Evolutionary conservation across 148 eudicot genomes (phyloP).

Genomic region (Cornus suecica): DNA sequence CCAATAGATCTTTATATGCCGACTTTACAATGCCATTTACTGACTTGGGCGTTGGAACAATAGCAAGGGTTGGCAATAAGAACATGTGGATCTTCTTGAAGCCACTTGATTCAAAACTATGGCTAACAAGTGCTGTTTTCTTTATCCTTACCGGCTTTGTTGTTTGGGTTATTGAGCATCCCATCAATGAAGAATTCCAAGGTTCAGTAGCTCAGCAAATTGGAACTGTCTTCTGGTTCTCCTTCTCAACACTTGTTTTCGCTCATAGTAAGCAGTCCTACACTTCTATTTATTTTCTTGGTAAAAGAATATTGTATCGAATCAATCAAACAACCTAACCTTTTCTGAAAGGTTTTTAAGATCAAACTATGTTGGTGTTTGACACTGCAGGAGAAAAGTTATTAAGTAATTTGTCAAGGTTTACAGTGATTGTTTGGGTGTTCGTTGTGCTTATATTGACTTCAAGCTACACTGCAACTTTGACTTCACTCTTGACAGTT

Average conservation of each 20-base stretch:
- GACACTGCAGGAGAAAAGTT: constrained; percentile 26
- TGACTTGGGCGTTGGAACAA: constrained; percentile 21
- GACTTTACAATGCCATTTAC: constrained; percentile 32
- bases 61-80: constrained; percentile 1
- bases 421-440: constrained; percentile 26
- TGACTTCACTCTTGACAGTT: constrained; percentile 30
- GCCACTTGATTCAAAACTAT: constrained; percentile 19
- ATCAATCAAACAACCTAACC: not conserved
- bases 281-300: not conserved
- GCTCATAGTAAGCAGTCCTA: constrained; percentile 30
- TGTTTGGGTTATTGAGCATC: constrained; percentile 29
- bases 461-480: constrained; percentile 31
- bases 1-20: constrained; percentile 26
- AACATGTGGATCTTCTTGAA: constrained; percentile 30
- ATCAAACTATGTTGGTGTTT: not conserved
- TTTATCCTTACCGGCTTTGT: constrained; percentile 20
- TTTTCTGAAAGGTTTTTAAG: not conserved
- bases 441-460: constrained; percentile 33
- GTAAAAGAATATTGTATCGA: not conserved
- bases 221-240: constrained; percentile 22
- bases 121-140: constrained; percentile 13
- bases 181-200: constrained; percentile 13
- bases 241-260: constrained; percentile 21
- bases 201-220: constrained; percentile 17
- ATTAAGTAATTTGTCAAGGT: constrained; percentile 27